phyloP scores from a whole-genome alignment of 202 grass and related monocot species.

The Tripidium arundinaceum region DNA sequence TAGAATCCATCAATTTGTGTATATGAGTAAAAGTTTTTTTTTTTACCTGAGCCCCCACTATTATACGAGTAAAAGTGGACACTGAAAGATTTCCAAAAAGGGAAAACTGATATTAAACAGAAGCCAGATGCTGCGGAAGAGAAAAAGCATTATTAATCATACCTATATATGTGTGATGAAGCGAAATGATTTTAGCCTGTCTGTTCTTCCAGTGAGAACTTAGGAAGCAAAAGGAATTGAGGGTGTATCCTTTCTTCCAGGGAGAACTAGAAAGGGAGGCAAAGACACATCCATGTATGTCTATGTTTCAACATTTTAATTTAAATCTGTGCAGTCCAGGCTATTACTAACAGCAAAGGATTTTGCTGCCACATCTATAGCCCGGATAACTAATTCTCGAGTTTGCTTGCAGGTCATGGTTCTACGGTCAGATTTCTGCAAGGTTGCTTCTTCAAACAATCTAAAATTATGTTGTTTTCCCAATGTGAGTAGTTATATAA shows the following conservation, averaged over 20 bases:
- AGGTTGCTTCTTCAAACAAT: too few relatives aligned
- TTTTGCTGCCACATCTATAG: too few relatives aligned
- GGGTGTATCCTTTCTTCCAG: neutral
- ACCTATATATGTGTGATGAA: constrained; percentile 16
- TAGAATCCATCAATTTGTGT: neutral
- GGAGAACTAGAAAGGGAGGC: neutral
- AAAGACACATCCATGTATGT: too few relatives aligned
- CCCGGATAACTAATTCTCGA: too few relatives aligned
- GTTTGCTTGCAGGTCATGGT: too few relatives aligned
- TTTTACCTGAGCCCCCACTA: neutral
- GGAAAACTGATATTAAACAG: constrained; percentile 20
- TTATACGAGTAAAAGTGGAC: too few relatives aligned
- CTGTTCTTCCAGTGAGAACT: constrained; percentile 22
- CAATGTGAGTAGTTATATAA: too few relatives aligned
- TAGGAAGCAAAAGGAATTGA: constrained; percentile 13
- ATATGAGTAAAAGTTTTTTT: neutral
- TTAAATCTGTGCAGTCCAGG: too few relatives aligned
- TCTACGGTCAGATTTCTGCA: too few relatives aligned
- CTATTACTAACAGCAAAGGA: too few relatives aligned
- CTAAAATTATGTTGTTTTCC: too few relatives aligned
- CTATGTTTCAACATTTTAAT: too few relatives aligned
- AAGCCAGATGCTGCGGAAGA: neutral
- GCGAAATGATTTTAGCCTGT: neutral
- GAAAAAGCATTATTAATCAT: neutral
- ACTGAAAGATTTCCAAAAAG: constrained; percentile 10